phyloP scores from a whole-genome alignment of 225 moss, liverwort and hornwort species.

The Bryoerythrophyllum caledonicum region DNA sequence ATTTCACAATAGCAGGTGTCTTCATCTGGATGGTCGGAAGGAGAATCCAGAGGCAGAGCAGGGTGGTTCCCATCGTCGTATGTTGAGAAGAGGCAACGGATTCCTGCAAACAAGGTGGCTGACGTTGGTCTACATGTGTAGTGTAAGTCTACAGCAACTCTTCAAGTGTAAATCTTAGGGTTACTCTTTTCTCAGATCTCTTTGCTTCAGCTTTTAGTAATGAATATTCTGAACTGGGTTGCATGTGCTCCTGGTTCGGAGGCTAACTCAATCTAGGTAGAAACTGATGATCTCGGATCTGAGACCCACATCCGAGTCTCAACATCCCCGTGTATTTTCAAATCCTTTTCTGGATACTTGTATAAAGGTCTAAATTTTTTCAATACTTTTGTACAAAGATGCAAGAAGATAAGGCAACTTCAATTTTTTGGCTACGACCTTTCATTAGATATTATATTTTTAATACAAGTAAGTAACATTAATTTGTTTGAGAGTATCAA shows the following conservation, averaged over 20 bases:
- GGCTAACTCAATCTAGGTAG: neutral
- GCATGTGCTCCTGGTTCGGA: conserved; percentile 11
- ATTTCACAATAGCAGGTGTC: conserved; percentile 36
- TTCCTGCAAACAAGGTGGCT: conserved; percentile 49
- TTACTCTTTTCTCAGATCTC: conserved; percentile 11
- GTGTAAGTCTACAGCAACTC: neutral
- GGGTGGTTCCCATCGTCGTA: conserved; percentile 53
- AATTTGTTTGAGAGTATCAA: too few species aligned
- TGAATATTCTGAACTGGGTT: neutral
- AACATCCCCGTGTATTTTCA: neutral
- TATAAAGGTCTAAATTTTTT: conserved; percentile 21
- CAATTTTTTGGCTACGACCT: too few species aligned
- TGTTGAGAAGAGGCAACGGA: conserved; percentile 48
- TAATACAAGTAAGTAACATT: too few species aligned
- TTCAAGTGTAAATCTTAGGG: neutral
- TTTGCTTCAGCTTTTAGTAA: neutral
- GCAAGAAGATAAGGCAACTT: too few species aligned
- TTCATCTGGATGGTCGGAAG: conserved; percentile 52
- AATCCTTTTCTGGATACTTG: conserved; percentile 20
- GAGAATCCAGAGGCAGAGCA: conserved; percentile 50
- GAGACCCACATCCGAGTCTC: neutral
- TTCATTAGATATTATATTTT: too few species aligned
- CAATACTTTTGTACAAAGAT: too few species aligned
- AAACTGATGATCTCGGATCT: neutral
- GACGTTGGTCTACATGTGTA: conserved; percentile 41